Evolutionary conservation across 148 eudicot species (phyloP).

Genomic region (Dysphania ambrosioides): DNA sequence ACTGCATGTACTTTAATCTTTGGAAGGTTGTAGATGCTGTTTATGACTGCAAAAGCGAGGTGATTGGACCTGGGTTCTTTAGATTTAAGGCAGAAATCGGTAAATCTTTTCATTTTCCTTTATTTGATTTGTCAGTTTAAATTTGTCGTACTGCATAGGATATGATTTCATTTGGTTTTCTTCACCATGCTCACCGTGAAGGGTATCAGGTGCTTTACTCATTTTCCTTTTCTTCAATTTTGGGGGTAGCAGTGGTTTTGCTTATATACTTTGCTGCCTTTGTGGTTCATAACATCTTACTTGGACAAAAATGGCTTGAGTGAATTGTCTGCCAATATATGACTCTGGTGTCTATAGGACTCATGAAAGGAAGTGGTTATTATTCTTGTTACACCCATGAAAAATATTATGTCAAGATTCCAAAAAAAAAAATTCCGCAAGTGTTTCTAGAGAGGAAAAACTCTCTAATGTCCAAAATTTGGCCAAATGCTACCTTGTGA

Average conservation of each 20-base stretch:
- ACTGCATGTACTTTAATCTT: slow-evolving; percentile 4
- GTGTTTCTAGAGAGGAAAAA: too few relatives aligned
- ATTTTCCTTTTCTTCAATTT: neutral
- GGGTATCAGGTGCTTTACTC: too few relatives aligned
- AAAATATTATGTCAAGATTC: neutral
- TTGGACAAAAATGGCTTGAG: neutral
- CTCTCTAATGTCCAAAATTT: too few relatives aligned
- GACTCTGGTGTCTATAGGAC: too few relatives aligned
- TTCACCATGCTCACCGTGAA: neutral
- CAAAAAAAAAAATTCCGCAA: too few relatives aligned
- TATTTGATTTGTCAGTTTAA: neutral
- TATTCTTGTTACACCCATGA: neutral
- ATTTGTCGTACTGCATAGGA: neutral
- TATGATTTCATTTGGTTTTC: too few relatives aligned
- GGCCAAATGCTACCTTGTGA: too few relatives aligned
- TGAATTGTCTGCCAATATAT: neutral
- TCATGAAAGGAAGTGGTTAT: neutral
- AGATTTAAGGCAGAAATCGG: slow-evolving; percentile 99
- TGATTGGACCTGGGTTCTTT: slow-evolving; percentile 96
- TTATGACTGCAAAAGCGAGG: slow-evolving; percentile 99
- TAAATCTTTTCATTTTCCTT: slow-evolving; percentile 20
- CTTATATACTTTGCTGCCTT: neutral
- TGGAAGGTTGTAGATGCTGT: slow-evolving; percentile 85
- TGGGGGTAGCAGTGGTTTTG: neutral
- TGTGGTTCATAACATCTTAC: neutral